Base-by-base conservation (phyloP, 2,329 filamentous ascomycete species). In the Nothophoma quercina region DNA sequence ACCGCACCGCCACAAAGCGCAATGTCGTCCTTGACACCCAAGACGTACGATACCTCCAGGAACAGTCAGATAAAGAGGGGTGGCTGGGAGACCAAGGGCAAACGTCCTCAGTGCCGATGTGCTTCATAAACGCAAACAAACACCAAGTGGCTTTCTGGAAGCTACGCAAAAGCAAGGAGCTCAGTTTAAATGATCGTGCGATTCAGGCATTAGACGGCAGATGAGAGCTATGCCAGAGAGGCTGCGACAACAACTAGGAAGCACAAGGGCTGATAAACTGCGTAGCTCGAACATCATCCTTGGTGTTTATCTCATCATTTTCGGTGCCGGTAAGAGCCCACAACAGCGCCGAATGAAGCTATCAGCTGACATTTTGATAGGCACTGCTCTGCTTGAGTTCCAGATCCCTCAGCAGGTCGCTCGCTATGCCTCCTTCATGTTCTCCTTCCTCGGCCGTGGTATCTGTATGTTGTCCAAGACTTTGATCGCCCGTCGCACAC, bases 371-470 rank as follows among this genome's bases (percentile, higher is more conserved):
- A 29, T 18, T n/a, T n/a, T 3, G 15, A 38, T 35, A 89, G 87
- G 84, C 62, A 88, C 90, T 60, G 88, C 82, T 33, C 66, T 78
- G 25, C 76, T 80, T 56, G 95, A 99, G 78, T 96, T 98, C 80
- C 89, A 96, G 77, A 93, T 97, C 66, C 93, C 95, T 42, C 91
- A 93, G 54, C 93, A 96, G 75, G 83, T 96, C 47, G 89, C 92
- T 52, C 88, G 91, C 78, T 96, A 98, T 81, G 93, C 92, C 47
- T 96, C 91, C 9, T 99, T 99, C 82, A 88, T 98, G 77, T 98
- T 98, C 82, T 96, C 91, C 51, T 98, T 99, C 83, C 79, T 98
- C 65, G 95, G 95, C 57, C 92, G 95, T 72, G 95, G 95, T 77
- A 83, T 91, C 74, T 98, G 93, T 96, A 86, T 79, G 91, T 18